Evolutionary conservation across 2,329 filamentous ascomycete genomes (phyloP).

Genomic region (Furcasterigmium sp.): DNA sequence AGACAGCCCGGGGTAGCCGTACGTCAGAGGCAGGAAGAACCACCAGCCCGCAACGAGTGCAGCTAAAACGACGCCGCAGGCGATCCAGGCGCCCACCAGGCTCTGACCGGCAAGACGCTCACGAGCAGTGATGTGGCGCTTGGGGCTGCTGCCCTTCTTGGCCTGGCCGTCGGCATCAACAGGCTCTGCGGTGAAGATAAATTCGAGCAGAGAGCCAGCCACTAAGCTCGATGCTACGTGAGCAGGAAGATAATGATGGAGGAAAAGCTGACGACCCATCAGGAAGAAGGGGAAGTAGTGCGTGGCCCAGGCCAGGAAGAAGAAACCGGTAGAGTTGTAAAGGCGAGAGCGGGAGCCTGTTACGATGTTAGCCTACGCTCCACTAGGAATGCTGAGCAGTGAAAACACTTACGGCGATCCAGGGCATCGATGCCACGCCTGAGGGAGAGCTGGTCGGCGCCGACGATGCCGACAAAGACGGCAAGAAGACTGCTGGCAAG

Average conservation of each 20-base stretch:
- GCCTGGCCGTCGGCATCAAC: conserved; percentile 54
- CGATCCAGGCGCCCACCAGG: conserved; percentile 73
- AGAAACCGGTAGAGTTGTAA: conserved; percentile 98
- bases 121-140: conserved; percentile 68
- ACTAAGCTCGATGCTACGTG: conserved; percentile 89
- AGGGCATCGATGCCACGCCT: conserved; percentile 90
- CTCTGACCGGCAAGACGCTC: conserved; percentile 79
- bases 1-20: conserved; percentile 83
- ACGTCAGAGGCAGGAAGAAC: conserved; percentile 93
- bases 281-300: conserved; percentile 97
- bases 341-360: conserved; percentile 83
- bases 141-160: conserved; percentile 29
- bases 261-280: conserved; percentile 96
- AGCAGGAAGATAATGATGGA: conserved; percentile 95
- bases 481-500: conserved; percentile 86
- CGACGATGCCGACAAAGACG: conserved; percentile 86
- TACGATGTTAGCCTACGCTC: conserved; percentile 21
- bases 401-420: conserved; percentile 78
- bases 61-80: conserved; percentile 62
- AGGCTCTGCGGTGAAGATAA: conserved; percentile 89
- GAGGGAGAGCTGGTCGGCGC: conserved; percentile 88
- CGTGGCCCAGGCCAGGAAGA: conserved; percentile 96
- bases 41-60: conserved; percentile 73
- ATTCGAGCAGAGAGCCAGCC: conserved; percentile 86
- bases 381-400: not conserved